phyloP scores from a whole-genome alignment of 345 rosid species.

The Cardamine resedifolia region DNA sequence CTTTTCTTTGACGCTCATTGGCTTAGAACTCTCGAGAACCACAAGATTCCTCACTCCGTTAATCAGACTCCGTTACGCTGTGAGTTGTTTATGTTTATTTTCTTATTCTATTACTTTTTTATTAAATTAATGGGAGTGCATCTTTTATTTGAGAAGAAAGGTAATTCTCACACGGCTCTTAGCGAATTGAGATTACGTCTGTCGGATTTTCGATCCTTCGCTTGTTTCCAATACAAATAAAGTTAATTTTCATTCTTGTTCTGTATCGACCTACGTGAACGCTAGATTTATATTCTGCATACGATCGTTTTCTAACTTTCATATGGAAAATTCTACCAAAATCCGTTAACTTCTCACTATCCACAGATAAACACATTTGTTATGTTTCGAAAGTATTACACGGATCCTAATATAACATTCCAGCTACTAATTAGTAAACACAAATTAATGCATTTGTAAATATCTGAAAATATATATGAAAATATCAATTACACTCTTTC shows the following conservation, averaged over 20 bases:
- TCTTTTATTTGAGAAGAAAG: constrained; percentile 9
- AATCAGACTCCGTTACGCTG: constrained; percentile 15
- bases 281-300: constrained; percentile 1
- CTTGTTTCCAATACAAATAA: constrained; percentile 34
- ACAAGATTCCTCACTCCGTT: constrained; percentile 25
- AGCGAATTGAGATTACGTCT: constrained; percentile 16
- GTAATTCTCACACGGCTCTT: constrained; percentile 33
- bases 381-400: not conserved
- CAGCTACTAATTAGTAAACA: not conserved
- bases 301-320: not conserved
- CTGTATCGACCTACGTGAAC: not conserved
- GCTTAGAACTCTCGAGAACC: constrained; percentile 25
- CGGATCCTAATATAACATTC: not conserved
- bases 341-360: not conserved
- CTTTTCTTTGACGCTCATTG: constrained; percentile 9
- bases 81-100: constrained; percentile 18
- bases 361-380: not conserved
- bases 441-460: not conserved
- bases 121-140: not conserved
- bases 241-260: constrained; percentile 27
- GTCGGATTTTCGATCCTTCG: constrained; percentile 32
- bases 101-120: not conserved
- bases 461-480: not conserved
- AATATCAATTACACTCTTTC: not conserved
- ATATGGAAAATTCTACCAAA: not conserved